Base-by-base conservation (phyloP, 1,284 basidiomycete genomes). In the Fomes fomentarius region DNA sequence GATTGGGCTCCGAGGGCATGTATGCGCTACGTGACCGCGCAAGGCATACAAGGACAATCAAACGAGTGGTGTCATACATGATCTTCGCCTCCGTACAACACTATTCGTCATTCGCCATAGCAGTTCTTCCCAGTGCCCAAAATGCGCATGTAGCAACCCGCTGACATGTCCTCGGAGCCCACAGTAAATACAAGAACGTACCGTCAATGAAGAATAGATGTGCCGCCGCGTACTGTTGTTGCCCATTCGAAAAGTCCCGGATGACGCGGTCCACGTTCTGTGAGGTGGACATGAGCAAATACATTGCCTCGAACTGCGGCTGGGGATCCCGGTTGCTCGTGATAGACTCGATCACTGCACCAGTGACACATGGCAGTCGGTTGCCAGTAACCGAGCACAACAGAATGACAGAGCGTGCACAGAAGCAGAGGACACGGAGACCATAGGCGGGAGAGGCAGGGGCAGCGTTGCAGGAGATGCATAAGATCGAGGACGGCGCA, bases 121-220 rank as follows among this genome's bases (percentile, higher is more conserved):
- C n/a, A n/a, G n/a, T n/a, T n/a, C n/a, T n/a, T n/a, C n/a, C n/a
- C n/a, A n/a, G n/a, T n/a, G n/a, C n/a, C n/a, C n/a, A n/a, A n/a
- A n/a, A n/a, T n/a, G n/a, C 8, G 31, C 26, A 28, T 26, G 35
- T 41, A 22, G 24, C 31, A 10, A 25, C 24, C 21, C 14, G 21
- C 21, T 14, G 48, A 17, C 26, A 54, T 46, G 47, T 38, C 53
- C 52, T 37, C 52, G 35, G 35, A 33, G 19, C 22, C 24, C 35
- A 19, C 11, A n/a, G 19, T 14, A 24, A 37, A 12, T 17, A 3
- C n/a, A 37, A 19, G 12, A 17, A 74, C 84, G 64, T 63, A 93
- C 96, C 89, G 70, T 99, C 97, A 49, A 96, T 81, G 71, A 99
- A 99, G 80, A 97, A 98, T 53, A 98, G 71, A 71, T 98, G 94